Conservation (phyloP, 176 grass and related monocot genomes). For the Melocanna baccifera region DNA sequence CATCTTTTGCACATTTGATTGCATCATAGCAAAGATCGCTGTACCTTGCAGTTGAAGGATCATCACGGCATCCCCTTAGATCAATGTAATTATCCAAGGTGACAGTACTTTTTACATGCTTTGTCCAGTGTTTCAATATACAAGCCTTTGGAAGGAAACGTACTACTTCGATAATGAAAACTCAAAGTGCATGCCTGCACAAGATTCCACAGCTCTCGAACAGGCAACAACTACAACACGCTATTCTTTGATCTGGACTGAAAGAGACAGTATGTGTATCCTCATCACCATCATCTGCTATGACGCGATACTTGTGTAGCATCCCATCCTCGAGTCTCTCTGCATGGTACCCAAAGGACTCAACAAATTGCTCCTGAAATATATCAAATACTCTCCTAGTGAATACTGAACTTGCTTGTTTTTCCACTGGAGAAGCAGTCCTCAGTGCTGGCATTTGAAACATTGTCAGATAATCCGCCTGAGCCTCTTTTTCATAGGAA, state of each 20-base stretch:
- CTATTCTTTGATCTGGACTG: constrained; percentile 43
- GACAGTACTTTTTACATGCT: constrained; percentile 66
- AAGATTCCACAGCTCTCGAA: constrained; percentile 89
- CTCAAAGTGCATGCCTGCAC: constrained; percentile 77
- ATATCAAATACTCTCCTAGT: constrained; percentile 71
- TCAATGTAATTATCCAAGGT: constrained; percentile 62
- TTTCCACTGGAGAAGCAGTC: constrained; percentile 86
- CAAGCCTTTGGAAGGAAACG: constrained; percentile 65
- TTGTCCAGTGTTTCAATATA: constrained; percentile 94
- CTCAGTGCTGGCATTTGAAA: constrained; percentile 58
- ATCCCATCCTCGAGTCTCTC: constrained; percentile 73
- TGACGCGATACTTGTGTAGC: constrained; percentile 46
- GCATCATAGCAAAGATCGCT: constrained; percentile 66
- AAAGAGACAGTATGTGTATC: constrained; percentile 63
- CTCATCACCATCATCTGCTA: constrained; percentile 48
- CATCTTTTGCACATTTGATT: constrained; percentile 72
- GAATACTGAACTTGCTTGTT: constrained; percentile 65
- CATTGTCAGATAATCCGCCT: constrained; percentile 70
- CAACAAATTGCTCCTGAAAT: constrained; percentile 83
- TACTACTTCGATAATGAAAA: constrained; percentile 75
- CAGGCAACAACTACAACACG: constrained; percentile 69
- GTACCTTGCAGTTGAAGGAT: constrained; percentile 52
- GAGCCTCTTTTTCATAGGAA: constrained; percentile 56
- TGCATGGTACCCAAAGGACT: constrained; percentile 79
- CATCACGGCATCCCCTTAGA: constrained; percentile 51